Percentiles rank a stretch among this genome's conserved stretches.
phyloP scores from a whole-genome alignment of 2,329 filamentous ascomycete species.

The Pseudohalonectria lignicola region DNA sequence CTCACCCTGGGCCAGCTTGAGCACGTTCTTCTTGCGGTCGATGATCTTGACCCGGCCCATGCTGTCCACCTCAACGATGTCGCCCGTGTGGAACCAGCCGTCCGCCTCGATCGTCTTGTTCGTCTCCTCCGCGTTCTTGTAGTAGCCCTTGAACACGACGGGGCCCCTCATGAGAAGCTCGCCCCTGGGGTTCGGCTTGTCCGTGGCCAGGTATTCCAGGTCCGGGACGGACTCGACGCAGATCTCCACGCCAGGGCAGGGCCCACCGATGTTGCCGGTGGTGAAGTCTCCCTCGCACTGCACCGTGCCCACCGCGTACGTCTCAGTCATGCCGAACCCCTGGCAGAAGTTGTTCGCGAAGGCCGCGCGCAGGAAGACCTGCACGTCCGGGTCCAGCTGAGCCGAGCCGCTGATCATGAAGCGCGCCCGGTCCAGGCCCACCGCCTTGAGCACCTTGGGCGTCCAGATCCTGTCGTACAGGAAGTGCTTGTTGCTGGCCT shows the following conservation, averaged over 20 bases:
- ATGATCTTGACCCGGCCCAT: slow-evolving; percentile 85
- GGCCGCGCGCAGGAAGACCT: slow-evolving; percentile 77
- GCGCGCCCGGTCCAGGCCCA: slow-evolving; percentile 65
- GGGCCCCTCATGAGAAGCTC: slow-evolving; percentile 78
- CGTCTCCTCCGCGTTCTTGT: slow-evolving; percentile 83
- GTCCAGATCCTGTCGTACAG: slow-evolving; percentile 84
- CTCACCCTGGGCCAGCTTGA: slow-evolving; percentile 95
- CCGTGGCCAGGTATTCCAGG: slow-evolving; percentile 81
- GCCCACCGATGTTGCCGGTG: slow-evolving; percentile 70
- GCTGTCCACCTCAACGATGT: slow-evolving; percentile 78
- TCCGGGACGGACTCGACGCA: slow-evolving; percentile 84
- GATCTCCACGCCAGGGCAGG: slow-evolving; percentile 57
- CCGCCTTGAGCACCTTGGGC: slow-evolving; percentile 70
- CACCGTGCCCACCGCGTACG: slow-evolving; percentile 65
- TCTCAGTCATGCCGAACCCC: slow-evolving; percentile 91
- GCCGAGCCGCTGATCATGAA: slow-evolving; percentile 82
- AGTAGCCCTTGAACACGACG: slow-evolving; percentile 78
- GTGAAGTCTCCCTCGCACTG: slow-evolving; percentile 63
- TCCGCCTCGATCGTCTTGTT: slow-evolving; percentile 70
- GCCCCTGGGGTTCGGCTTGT: slow-evolving; percentile 82
- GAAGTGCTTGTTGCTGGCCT: slow-evolving; percentile 69
- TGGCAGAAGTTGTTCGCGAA: slow-evolving; percentile 72
- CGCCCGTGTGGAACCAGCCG: slow-evolving; percentile 95
- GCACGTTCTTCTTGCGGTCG: slow-evolving; percentile 97
- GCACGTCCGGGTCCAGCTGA: slow-evolving; percentile 77